phyloP scores from a whole-genome alignment of 768 basidiomycete species.

The Serendipita sp. region DNA sequence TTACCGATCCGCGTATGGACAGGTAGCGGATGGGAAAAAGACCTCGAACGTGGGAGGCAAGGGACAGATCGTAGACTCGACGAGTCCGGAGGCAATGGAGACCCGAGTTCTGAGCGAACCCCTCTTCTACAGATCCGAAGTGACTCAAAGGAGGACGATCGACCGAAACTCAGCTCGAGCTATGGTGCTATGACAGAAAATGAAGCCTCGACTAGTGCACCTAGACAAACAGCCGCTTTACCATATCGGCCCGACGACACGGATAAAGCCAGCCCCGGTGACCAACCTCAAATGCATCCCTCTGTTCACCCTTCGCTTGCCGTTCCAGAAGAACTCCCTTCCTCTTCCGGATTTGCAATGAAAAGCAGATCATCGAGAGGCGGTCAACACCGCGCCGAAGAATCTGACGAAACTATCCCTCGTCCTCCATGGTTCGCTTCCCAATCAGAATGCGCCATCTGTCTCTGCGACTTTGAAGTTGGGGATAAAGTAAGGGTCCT shows the following conservation, averaged over 20 bases:
- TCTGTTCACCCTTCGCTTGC: conserved; percentile 12
- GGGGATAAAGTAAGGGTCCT: conserved; percentile 84
- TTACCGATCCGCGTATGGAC: conserved; percentile 78
- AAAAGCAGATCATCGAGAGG: neutral
- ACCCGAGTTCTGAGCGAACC: neutral
- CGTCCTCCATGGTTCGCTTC: conserved; percentile 48
- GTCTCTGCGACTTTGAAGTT: conserved; percentile 68
- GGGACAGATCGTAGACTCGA: neutral
- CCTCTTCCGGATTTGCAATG: neutral
- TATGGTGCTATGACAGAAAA: neutral
- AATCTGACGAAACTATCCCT: conserved; percentile 7
- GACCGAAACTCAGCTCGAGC: neutral
- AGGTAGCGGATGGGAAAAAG: conserved; percentile 65
- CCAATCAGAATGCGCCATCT: conserved; percentile 85
- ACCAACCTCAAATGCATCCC: neutral
- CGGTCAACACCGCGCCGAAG: neutral
- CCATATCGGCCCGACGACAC: neutral
- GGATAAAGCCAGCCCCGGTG: neutral
- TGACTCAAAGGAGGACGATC: conserved; percentile 6
- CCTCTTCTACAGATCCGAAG: neutral
- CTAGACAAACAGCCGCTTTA: neutral
- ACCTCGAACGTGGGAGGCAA: conserved; percentile 16
- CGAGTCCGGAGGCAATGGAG: neutral
- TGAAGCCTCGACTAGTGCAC: conserved; percentile 2
- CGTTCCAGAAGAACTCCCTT: conserved; percentile 9